Evolutionary conservation across 1,284 basidiomycete genomes (phyloP), one percentile per base, ranked within the genome.

Genomic region (Schizopora paradoxa): DNA sequence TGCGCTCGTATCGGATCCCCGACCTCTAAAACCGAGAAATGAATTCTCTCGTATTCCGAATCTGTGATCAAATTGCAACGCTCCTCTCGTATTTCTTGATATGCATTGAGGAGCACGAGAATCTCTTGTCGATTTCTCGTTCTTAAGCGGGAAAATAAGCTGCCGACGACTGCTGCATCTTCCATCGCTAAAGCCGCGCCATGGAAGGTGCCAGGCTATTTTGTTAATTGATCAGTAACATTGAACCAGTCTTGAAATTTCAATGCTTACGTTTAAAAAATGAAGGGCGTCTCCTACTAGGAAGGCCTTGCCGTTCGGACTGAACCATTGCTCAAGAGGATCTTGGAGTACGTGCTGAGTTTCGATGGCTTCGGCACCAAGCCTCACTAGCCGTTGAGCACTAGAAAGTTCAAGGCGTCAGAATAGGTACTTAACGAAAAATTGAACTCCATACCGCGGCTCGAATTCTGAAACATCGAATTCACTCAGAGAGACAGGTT

Each of bases 161-260:
- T 73, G n/a, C 69, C 80, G 4, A 82, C 65, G 5, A 76, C 72
- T 1, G 74, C 74, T 2, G 66, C 75, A 49, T 82, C 79, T 60
- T 81, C 79, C 7, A 79, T 56, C 5, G 69, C 48, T 7, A 46
- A 23, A 8, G 48, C 27, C 10, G 48, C 36, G 21, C 43, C 43
- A 27, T 50, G 48, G 27, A 34, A 41, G 21, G 43, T 45, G 21
- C 44, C 44, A 26, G 48, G 48, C 48, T 50, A 32, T 4, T 16
- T 16, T 14, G 14, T 11, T n/a, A 18, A 21, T 8, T 19, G n/a
- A 27, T 25, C 11, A 3, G 19, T 19, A 14, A 33, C 7, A 40
- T 14, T 19, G n/a, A 14, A 25, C 26, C 11, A n/a, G 22, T 4
- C 8, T 21, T n/a, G 26, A 6, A 23, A 13, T 13, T 16, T 10